A percentile compares a stretch with the other conserved stretches of the same genome.
phyloP scores from a whole-genome alignment of 805 yeast genomes.

The Geotrichum ghanense region DNA sequence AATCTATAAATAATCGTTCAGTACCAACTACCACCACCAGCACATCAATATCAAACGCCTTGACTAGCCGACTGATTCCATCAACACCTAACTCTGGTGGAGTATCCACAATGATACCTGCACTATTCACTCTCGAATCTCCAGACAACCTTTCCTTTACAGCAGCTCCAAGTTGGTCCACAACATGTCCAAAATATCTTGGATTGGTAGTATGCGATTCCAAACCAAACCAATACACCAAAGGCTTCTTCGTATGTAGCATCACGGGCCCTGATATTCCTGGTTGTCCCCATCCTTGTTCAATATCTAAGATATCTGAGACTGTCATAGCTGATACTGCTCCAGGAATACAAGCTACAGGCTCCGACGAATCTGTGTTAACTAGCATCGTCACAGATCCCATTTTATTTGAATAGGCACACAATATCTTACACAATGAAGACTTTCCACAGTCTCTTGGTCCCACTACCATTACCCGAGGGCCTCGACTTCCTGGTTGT shows the following conservation, averaged over 20 bases:
- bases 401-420: conserved; percentile 67
- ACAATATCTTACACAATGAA: conserved; percentile 52
- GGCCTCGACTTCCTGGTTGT: conserved; percentile 21
- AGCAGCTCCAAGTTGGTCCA: conserved; percentile 39
- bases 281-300: conserved; percentile 68
- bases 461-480: conserved; percentile 66
- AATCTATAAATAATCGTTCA: conserved; percentile 55
- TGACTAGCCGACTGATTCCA: conserved; percentile 44
- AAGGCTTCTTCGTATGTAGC: conserved; percentile 73
- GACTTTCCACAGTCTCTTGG: conserved; percentile 69
- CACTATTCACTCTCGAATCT: conserved; percentile 31
- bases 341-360: conserved; percentile 72
- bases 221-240: conserved; percentile 72
- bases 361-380: conserved; percentile 65
- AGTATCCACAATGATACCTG: conserved; percentile 66
- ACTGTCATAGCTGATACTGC: conserved; percentile 74
- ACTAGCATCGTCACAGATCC: conserved; percentile 55
- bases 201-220: conserved; percentile 47
- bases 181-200: conserved; percentile 38
- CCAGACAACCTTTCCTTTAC: conserved; percentile 36
- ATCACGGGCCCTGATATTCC: conserved; percentile 40
- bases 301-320: conserved; percentile 70
- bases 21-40: conserved; percentile 59
- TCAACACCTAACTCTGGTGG: conserved; percentile 41
- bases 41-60: conserved; percentile 47